Evolutionary conservation across 2,329 filamentous ascomycete species (phyloP), one percentile per base, ranked within the genome.

Genomic region (Periconia sp.): DNA sequence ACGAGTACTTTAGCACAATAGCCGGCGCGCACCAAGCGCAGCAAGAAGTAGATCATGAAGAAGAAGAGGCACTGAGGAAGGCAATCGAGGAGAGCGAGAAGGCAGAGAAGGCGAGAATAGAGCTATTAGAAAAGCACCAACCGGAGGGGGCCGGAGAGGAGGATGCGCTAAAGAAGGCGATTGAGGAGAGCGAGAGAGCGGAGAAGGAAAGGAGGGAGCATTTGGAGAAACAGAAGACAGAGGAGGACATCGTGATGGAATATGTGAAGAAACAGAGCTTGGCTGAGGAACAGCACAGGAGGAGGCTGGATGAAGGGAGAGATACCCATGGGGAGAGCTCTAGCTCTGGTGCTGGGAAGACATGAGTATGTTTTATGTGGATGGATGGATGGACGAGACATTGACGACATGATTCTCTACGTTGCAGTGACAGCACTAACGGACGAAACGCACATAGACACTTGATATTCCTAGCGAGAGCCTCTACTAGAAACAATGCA

Each of bases 241-340:
- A 91, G 60, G 87, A 92, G 62, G 82, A 89, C 42, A 83, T 87
- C 44, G 81, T 91, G 7, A 67, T 92, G 63, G 86, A 90, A 57
- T 90, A 89, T 66, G 79, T 90, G 28, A 88, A 86, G 76, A 87
- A 84, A 73, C 86, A 91, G 72, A 90, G 86, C 65, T 63, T 89
- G 29, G 77, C 81, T 0, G 88, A 92, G 69, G 84, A 60, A 29
- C 36, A 63, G 41, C 58, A 61, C 45, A 43, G 57, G 26, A 40
- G 31, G 40, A 50, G 46, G 25, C 30, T 50, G 32, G 12, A 38
- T 26, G 41, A 46, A 16, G 50, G 52, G 4, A 43, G 42, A 17
- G 43, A 56, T 41, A 37, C 39, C 6, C 33, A 4, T n/a, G 56
- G 52, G 8, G 55, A 55, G 39, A 49, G 48, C 6, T 54, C 50